These are phyloP conservation scores for Dovyalis caffra DNA, from an alignment of 345 rosid species.

Conservation along the genomic window DNA sequence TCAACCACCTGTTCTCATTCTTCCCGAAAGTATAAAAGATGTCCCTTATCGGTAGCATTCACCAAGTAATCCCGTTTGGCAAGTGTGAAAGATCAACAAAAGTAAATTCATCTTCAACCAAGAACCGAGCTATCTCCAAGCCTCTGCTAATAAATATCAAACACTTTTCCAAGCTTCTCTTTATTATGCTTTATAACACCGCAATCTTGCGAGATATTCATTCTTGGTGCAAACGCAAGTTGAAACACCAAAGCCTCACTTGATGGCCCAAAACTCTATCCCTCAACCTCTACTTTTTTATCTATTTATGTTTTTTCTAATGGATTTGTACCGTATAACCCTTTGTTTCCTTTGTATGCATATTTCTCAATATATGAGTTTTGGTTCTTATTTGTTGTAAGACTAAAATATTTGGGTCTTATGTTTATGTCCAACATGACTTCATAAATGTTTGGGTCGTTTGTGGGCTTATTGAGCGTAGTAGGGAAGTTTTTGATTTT, in stretches of 20 bases:
- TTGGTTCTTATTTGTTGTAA: no score
- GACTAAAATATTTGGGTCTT: no score
- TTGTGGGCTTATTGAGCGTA: no score
- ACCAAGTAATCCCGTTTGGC: constrained; percentile 57
- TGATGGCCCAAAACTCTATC: constrained; percentile 57
- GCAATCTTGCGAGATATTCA: constrained; percentile 57
- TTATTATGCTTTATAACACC: constrained; percentile 41
- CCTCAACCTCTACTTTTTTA: constrained; percentile 69
- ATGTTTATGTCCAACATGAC: no score
- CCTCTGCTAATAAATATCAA: constrained; percentile 58
- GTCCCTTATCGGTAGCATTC: constrained; percentile 35
- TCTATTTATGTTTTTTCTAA: constrained; percentile 62
- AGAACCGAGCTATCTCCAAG: constrained; percentile 49
- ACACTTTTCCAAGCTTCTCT: constrained; percentile 50
- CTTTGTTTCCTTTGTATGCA: constrained; percentile 47
- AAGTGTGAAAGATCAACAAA: constrained; percentile 69
- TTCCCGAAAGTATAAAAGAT: constrained; percentile 45
- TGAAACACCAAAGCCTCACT: constrained; percentile 53
- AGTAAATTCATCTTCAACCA: constrained; percentile 68
- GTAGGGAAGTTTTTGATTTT: no score
- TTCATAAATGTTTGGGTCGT: no score
- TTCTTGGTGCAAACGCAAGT: constrained; percentile 52
- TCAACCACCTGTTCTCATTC: constrained; percentile 68
- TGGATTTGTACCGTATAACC: constrained; percentile 50
- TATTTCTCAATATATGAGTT: no score